These are phyloP conservation scores for Pugionium cornutum DNA, from an alignment of 345 rosid genomes.

Conservation along the genomic window DNA sequence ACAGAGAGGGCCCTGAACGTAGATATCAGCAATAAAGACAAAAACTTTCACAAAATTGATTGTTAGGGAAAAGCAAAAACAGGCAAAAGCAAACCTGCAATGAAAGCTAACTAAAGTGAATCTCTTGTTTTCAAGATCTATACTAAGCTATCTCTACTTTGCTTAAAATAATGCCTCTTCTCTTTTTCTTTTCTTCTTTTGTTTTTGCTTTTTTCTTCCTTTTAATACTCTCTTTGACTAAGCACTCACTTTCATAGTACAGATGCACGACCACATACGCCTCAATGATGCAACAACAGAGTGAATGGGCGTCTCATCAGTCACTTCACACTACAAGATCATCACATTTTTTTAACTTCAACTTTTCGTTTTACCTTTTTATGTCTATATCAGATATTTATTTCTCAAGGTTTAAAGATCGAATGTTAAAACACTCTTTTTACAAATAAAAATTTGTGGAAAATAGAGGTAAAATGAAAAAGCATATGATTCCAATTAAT, in stretches of 20 bases:
- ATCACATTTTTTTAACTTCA: conserved; percentile 15
- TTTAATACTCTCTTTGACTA: conserved; percentile 38
- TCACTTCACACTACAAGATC: conserved; percentile 33
- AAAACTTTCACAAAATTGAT: conserved; percentile 29
- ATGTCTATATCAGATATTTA: not conserved
- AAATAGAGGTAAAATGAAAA: not conserved
- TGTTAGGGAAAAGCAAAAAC: too few species aligned
- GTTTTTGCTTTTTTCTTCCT: not conserved
- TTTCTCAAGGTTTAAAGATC: too few species aligned
- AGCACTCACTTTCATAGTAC: conserved; percentile 44
- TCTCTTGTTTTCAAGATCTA: conserved; percentile 1
- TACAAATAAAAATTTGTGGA: too few species aligned
- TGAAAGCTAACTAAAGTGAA: conserved; percentile 18
- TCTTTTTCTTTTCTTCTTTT: conserved; percentile 5
- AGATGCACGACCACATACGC: conserved; percentile 39
- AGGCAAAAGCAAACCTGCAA: too few species aligned
- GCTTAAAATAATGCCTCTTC: conserved; percentile 23
- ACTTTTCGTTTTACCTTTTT: not conserved
- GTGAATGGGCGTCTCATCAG: conserved; percentile 34
- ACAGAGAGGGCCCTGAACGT: conserved; percentile 22
- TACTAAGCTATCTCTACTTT: conserved; percentile 20
- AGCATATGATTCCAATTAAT: not conserved
- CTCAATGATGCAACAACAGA: conserved; percentile 27
- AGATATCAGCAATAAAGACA: conserved; percentile 35
- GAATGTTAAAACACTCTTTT: not conserved